phyloP scores from a whole-genome alignment of 805 yeast genomes.

The Peterozyma xylosa region DNA sequence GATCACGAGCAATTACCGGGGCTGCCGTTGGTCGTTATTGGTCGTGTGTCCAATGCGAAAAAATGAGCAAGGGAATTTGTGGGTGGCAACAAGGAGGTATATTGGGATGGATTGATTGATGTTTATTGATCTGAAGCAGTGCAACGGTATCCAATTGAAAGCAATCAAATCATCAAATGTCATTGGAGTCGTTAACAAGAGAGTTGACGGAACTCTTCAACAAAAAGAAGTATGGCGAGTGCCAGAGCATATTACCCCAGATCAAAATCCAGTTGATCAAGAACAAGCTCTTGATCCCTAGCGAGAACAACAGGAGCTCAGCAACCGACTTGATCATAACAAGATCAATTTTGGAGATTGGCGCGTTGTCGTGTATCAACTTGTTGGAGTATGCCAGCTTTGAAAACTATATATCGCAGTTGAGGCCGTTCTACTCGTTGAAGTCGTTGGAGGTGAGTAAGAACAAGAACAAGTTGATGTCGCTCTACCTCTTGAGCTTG shows the following conservation, averaged over 20 bases:
- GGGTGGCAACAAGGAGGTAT: too few species aligned
- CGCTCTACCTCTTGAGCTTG: constrained; percentile 68
- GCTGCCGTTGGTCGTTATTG: too few species aligned
- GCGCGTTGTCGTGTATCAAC: constrained; percentile 74
- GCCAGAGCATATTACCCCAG: constrained; percentile 56
- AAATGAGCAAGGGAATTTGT: too few species aligned
- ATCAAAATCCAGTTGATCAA: constrained; percentile 76
- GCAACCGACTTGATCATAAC: constrained; percentile 65
- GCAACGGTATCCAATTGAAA: too few species aligned
- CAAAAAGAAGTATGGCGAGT: constrained; percentile 49
- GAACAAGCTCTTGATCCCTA: constrained; percentile 69
- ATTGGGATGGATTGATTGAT: too few species aligned
- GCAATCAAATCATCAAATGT: constrained; percentile 24
- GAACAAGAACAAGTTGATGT: constrained; percentile 65
- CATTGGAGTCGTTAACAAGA: constrained; percentile 62
- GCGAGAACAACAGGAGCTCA: constrained; percentile 28
- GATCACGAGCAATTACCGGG: too few species aligned
- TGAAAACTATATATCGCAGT: constrained; percentile 63
- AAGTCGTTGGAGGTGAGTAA: constrained; percentile 29
- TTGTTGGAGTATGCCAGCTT: constrained; percentile 55
- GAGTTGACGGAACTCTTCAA: constrained; percentile 63
- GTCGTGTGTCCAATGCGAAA: too few species aligned
- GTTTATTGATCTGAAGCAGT: too few species aligned
- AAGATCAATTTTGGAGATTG: constrained; percentile 79
- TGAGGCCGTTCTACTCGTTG: constrained; percentile 65